Percentiles rank a stretch among this genome's conserved stretches.
Evolutionary conservation across 2,329 filamentous ascomycete genomes (phyloP).

Genomic region (Colletotrichum sp.): DNA sequence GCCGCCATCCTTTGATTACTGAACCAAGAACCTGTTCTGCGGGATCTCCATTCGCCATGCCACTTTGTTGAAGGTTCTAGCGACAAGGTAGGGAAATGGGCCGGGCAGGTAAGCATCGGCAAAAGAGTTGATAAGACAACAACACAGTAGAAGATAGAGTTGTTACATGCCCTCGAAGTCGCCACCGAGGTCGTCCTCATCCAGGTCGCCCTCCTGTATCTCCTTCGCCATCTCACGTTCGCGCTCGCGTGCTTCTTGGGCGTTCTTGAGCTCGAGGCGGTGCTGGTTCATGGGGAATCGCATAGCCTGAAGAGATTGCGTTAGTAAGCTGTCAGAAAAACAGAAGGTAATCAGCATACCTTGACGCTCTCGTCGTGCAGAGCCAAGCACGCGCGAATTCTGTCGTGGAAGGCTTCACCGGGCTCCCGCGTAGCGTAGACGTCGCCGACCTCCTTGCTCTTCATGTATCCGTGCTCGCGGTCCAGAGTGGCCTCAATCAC

Average conservation of each 20-base stretch:
- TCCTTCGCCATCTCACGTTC: slow-evolving; percentile 98
- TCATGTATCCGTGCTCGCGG: slow-evolving; percentile 96
- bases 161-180: slow-evolving; percentile 94
- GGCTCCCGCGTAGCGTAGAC: slow-evolving; percentile 96
- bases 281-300: slow-evolving; percentile 99
- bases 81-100: background rate
- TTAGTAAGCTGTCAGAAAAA: slow-evolving; percentile 28
- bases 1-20: background rate
- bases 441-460: slow-evolving; percentile 95
- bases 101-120: background rate
- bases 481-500: slow-evolving; percentile 96
- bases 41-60: background rate
- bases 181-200: slow-evolving; percentile 93
- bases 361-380: slow-evolving; percentile 98
- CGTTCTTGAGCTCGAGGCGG: slow-evolving; percentile 94
- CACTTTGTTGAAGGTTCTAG: background rate
- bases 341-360: slow-evolving; percentile 51
- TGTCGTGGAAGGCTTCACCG: slow-evolving; percentile 96
- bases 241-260: slow-evolving; percentile 95
- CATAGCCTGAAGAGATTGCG: slow-evolving; percentile 73
- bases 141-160: background rate
- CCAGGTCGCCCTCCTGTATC: slow-evolving; percentile 96
- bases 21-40: background rate
- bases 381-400: slow-evolving; percentile 88
- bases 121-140: slow-evolving; percentile 14